Evolutionary conservation across 345 rosid genomes (phyloP).

Genomic region (Linum trigynum): DNA sequence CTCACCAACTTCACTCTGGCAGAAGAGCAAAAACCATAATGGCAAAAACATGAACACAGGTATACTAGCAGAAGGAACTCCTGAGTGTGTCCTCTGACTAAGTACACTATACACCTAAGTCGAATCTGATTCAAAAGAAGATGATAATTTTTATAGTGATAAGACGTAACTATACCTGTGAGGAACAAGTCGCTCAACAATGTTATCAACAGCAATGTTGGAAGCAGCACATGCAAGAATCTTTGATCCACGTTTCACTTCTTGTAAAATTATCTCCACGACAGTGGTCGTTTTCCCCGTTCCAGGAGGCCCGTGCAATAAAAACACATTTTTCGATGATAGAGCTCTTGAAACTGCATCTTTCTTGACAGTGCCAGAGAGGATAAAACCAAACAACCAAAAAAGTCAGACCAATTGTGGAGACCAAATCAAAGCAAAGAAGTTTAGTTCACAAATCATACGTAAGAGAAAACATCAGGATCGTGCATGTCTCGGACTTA

Average conservation of each 20-base stretch:
- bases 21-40: background rate
- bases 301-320: constrained; percentile 98
- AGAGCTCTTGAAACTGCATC: constrained; percentile 75
- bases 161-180: constrained; percentile 47
- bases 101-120: no score
- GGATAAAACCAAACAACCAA: background rate
- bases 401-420: constrained; percentile 8
- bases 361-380: constrained; percentile 39
- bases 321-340: constrained; percentile 73
- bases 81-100: background rate
- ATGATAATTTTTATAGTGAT: background rate
- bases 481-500: background rate
- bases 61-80: background rate
- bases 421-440: background rate
- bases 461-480: background rate
- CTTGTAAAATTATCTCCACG: constrained; percentile 84
- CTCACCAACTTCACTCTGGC: constrained; percentile 77
- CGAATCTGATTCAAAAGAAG: no score
- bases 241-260: constrained; percentile 86
- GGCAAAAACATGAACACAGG: background rate
- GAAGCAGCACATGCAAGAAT: constrained; percentile 98
- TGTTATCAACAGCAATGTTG: constrained; percentile 95
- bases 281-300: constrained; percentile 97
- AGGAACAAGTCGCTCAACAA: constrained; percentile 86
- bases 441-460: background rate